phyloP scores from a whole-genome alignment of 768 basidiomycete species.

The Collybia sordida region DNA sequence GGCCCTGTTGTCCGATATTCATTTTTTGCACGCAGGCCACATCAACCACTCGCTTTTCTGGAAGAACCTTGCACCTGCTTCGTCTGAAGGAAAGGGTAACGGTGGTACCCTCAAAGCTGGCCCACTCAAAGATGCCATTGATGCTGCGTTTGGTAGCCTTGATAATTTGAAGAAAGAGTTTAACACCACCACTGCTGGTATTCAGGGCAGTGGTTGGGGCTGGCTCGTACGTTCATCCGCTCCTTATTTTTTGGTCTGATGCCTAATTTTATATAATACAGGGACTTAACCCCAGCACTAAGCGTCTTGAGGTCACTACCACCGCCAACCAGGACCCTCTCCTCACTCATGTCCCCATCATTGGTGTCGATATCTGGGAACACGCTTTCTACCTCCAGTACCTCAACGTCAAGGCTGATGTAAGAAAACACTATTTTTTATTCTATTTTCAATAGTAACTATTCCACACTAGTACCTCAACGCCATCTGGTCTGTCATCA shows the following conservation, averaged over 20 bases:
- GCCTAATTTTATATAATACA: conserved; percentile 20
- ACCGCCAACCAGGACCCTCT: conserved; percentile 97
- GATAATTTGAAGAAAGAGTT: conserved; percentile 78
- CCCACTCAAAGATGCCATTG: conserved; percentile 66
- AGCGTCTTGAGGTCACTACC: conserved; percentile 82
- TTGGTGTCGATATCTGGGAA: conserved; percentile 95
- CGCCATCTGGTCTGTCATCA: conserved; percentile 90
- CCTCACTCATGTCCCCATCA: conserved; percentile 71
- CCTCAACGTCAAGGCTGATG: conserved; percentile 91
- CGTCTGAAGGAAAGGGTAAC: conserved; percentile 48
- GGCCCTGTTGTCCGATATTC: too few relatives aligned
- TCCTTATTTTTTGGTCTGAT: not conserved
- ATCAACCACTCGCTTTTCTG: conserved; percentile 97
- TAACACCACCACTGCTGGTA: conserved; percentile 79
- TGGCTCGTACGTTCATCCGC: conserved; percentile 73
- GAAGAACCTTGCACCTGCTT: conserved; percentile 82
- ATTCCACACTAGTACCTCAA: conserved; percentile 65
- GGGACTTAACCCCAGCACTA: conserved; percentile 69
- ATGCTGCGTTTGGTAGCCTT: conserved; percentile 61
- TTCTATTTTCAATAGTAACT: not conserved
- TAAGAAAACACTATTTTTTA: conserved; percentile 38
- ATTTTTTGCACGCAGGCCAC: conserved; percentile 49
- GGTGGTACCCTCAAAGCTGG: conserved; percentile 65
- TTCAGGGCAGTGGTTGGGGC: conserved; percentile 96
- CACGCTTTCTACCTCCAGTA: conserved; percentile 97